phyloP scores from a whole-genome alignment of 352 stramenopile genomes.

The Pythium aquatile region DNA sequence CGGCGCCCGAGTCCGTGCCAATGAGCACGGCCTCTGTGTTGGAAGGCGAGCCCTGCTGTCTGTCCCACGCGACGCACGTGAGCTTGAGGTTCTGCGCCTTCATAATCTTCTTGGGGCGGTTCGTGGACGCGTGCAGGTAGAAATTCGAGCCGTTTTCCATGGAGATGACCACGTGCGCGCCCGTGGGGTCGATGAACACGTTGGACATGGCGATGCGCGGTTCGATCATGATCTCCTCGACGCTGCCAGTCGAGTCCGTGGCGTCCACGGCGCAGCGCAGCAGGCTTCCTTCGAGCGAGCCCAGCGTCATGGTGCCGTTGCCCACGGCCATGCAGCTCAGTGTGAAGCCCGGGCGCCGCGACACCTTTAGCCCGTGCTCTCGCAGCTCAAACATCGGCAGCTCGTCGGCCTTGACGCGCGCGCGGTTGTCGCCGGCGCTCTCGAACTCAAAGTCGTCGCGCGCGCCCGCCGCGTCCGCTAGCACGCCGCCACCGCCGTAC shows the following conservation, averaged over 20 bases:
- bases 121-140: constrained; percentile 74
- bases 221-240: constrained; percentile 91
- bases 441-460: constrained; percentile 85
- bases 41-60: constrained; percentile 62
- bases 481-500: constrained; percentile 22
- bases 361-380: constrained; percentile 86
- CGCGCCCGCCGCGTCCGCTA: constrained; percentile 27
- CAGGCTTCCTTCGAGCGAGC: constrained; percentile 78
- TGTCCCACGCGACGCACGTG: constrained; percentile 80
- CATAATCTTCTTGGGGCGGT: constrained; percentile 83
- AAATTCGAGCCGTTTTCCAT: constrained; percentile 90
- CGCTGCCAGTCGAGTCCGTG: constrained; percentile 62
- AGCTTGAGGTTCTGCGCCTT: constrained; percentile 80
- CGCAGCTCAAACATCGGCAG: constrained; percentile 84
- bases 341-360: constrained; percentile 81
- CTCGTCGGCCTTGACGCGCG: constrained; percentile 60
- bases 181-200: constrained; percentile 83
- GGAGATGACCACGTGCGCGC: constrained; percentile 74
- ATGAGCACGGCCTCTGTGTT: constrained; percentile 71
- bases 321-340: constrained; percentile 77
- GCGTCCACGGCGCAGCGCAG: constrained; percentile 76
- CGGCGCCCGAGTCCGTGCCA: constrained; percentile 70
- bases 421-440: constrained; percentile 43
- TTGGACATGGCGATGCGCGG: constrained; percentile 78
- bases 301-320: constrained; percentile 80